phyloP scores from a whole-genome alignment of 495 filamentous ascomycete species.

The Podospora anserina region DNA sequence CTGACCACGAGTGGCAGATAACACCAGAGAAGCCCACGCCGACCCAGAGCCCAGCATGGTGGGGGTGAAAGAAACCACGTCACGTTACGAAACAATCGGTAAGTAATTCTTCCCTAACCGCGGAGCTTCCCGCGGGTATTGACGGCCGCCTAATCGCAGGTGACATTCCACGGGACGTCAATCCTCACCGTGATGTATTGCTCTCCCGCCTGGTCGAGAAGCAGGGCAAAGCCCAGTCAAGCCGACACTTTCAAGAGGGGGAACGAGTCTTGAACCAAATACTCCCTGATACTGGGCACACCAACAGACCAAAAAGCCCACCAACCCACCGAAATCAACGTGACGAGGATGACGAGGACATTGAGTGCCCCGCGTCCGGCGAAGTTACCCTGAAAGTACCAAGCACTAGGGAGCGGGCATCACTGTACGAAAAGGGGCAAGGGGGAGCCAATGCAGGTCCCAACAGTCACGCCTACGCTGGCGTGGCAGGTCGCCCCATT shows the following conservation, averaged over 20 bases:
- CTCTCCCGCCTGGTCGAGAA: conserved; percentile 23
- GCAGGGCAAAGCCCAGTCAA: conserved; percentile 6
- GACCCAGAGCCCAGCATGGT: neutral
- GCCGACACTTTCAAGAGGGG: neutral
- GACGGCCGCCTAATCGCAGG: neutral
- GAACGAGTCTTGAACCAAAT: neutral
- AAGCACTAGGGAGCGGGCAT: neutral
- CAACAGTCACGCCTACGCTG: neutral
- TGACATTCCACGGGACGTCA: conserved; percentile 14
- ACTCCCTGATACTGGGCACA: neutral
- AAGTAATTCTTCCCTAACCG: neutral
- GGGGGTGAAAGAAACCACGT: neutral
- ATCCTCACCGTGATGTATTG: conserved; percentile 17
- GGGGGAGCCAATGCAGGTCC: neutral
- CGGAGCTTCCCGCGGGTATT: neutral
- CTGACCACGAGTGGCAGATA: conserved; percentile 12
- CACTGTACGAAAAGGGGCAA: neutral
- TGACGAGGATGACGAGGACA: neutral
- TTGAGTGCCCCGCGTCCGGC: neutral
- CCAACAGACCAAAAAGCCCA: neutral
- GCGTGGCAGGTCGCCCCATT: neutral
- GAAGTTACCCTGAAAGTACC: neutral
- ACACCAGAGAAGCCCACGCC: neutral
- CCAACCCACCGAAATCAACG: neutral
- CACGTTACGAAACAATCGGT: conserved; percentile 19